These are phyloP conservation scores for Rhododendron molle DNA, from an alignment of 148 eudicot genomes.

Conservation along the genomic window DNA sequence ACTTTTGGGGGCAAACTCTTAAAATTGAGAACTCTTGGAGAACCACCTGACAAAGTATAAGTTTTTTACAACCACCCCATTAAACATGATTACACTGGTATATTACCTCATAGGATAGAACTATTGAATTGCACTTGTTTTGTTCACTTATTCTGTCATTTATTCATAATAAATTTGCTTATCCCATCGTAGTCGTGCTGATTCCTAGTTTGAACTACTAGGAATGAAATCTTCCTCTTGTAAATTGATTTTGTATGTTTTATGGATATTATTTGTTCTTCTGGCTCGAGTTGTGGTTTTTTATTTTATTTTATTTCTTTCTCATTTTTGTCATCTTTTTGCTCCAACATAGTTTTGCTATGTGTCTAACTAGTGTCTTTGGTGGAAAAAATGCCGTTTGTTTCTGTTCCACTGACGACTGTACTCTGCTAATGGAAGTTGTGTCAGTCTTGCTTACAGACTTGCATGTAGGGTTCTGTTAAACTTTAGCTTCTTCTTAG, in stretches of 20 bases:
- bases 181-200: not conserved
- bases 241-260: no score
- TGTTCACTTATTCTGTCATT: not conserved
- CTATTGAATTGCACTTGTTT: not conserved
- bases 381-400: not conserved
- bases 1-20: not conserved
- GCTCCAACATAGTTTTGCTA: no score
- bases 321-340: no score
- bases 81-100: not conserved
- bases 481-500: not conserved
- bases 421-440: not conserved
- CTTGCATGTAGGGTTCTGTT: not conserved
- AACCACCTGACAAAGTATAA: no score
- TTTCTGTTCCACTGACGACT: not conserved
- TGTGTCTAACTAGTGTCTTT: not conserved
- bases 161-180: not conserved
- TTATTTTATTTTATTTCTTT: no score
- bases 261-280: not conserved
- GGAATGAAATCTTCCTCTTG: not conserved
- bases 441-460: not conserved
- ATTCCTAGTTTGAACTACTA: not conserved
- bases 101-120: not conserved
- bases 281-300: not conserved
- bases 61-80: not conserved
- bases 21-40: not conserved